Percentiles rank a stretch among this genome's conserved stretches.
Evolutionary conservation across 2,329 filamentous ascomycete genomes (phyloP).

Genomic region (Escovopsis sp.): DNA sequence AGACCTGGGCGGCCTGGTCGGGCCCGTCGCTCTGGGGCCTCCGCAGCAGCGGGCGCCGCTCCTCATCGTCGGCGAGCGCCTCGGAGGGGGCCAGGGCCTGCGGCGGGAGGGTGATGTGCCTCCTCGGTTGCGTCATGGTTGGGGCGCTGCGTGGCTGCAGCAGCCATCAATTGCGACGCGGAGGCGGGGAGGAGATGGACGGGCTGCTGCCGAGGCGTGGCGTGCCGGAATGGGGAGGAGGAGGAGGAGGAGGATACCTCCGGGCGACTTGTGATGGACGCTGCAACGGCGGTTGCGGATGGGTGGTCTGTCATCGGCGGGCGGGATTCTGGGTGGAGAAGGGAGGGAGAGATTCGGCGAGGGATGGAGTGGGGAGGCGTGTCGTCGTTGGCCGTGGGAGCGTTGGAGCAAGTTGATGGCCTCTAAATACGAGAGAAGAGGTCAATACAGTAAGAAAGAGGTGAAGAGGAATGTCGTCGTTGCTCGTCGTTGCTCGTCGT

Average conservation of each 20-base stretch:
- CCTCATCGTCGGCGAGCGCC: constrained; percentile 7
- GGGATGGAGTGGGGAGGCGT: background rate
- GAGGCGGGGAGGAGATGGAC: no score
- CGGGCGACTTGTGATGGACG: no score
- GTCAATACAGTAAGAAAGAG: background rate
- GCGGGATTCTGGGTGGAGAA: no score
- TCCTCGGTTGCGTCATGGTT: constrained; percentile 10
- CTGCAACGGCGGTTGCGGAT: no score
- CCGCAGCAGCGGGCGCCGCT: constrained; percentile 22
- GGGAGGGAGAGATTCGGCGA: no score
- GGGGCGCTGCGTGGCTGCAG: background rate
- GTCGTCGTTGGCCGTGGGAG: no score
- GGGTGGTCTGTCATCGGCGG: no score
- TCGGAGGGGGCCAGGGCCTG: constrained; percentile 3
- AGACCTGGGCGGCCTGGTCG: constrained; percentile 24
- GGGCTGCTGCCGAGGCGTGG: background rate
- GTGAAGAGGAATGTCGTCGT: background rate
- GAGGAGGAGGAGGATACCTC: background rate
- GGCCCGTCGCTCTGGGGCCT: constrained; percentile 16
- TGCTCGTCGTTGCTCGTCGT: background rate
- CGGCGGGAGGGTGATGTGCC: constrained; percentile 18
- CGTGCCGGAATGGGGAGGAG: background rate
- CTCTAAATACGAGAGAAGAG: background rate
- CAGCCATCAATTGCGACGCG: no score
- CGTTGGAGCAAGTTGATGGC: background rate